phyloP scores from a whole-genome alignment of 2,329 filamentous ascomycete genomes.

The Ceratocystis eucalypticola region DNA sequence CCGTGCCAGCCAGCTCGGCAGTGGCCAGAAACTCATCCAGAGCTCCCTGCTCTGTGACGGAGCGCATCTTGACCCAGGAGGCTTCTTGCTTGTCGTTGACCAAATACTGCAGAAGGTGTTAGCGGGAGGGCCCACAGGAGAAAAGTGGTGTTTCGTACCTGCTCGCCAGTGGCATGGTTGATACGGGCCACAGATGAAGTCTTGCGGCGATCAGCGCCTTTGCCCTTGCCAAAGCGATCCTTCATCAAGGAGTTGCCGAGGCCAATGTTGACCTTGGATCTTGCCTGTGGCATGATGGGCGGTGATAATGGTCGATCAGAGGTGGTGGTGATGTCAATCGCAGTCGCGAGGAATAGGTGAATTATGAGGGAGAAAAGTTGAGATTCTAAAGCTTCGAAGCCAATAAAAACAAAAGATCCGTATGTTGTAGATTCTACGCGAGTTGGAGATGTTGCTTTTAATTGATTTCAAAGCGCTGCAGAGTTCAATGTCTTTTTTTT shows the following conservation, averaged over 20 bases:
- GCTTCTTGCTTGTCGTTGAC: conserved; percentile 85
- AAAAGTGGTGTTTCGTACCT: conserved; percentile 29
- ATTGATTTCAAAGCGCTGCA: background rate
- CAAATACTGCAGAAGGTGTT: conserved; percentile 49
- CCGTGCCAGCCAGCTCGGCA: conserved; percentile 91
- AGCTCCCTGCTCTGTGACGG: conserved; percentile 89
- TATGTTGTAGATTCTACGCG: no score
- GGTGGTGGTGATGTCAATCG: background rate
- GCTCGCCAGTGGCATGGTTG: conserved; percentile 67
- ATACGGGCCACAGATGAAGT: conserved; percentile 48
- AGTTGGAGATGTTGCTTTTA: background rate
- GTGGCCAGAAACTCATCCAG: conserved; percentile 94
- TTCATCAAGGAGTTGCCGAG: conserved; percentile 98
- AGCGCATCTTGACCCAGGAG: conserved; percentile 98
- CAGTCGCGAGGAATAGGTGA: background rate
- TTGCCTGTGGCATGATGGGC: conserved; percentile 50
- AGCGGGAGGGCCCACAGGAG: conserved; percentile 18
- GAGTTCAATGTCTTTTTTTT: background rate
- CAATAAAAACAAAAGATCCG: no score
- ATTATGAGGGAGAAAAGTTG: no score
- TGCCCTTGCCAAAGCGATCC: conserved; percentile 90
- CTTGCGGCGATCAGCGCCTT: conserved; percentile 69
- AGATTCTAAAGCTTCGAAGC: no score
- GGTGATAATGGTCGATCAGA: conserved; percentile 16
- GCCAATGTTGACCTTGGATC: conserved; percentile 89